Conservation (phyloP, 2,329 filamentous ascomycete genomes). For the Xylaria hypoxylon region DNA sequence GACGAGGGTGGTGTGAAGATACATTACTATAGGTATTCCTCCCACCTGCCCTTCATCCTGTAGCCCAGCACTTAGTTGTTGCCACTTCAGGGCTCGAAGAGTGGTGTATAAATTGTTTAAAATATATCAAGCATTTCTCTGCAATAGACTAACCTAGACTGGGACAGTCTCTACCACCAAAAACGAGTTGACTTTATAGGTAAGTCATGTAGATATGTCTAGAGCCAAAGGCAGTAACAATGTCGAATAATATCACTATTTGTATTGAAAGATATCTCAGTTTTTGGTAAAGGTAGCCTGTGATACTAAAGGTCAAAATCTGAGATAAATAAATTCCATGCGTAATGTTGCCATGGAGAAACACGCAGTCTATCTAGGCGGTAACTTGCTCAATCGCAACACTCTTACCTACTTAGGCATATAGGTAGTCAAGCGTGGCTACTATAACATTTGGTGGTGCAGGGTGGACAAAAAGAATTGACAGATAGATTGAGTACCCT, state of each 20-base stretch:
- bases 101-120: not conserved
- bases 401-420: too few species aligned
- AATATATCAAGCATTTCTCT: not conserved
- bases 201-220: not conserved
- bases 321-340: too few species aligned
- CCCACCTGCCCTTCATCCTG: not conserved
- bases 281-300: not conserved
- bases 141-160: not conserved
- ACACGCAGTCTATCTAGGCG: too few species aligned
- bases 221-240: not conserved
- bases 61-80: not conserved
- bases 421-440: too few species aligned
- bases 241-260: not conserved
- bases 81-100: not conserved
- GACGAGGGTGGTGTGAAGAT: slow-evolving; percentile 33
- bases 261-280: not conserved
- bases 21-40: not conserved
- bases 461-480: too few species aligned
- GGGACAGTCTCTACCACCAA: not conserved
- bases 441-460: too few species aligned
- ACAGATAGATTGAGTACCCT: too few species aligned
- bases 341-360: too few species aligned
- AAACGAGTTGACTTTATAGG: not conserved
- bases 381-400: too few species aligned
- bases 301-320: not conserved